Evolutionary conservation across 225 moss, liverwort and hornwort species (phyloP), one percentile per base, ranked within the genome.

Genomic region (Anthoceros angustus): DNA sequence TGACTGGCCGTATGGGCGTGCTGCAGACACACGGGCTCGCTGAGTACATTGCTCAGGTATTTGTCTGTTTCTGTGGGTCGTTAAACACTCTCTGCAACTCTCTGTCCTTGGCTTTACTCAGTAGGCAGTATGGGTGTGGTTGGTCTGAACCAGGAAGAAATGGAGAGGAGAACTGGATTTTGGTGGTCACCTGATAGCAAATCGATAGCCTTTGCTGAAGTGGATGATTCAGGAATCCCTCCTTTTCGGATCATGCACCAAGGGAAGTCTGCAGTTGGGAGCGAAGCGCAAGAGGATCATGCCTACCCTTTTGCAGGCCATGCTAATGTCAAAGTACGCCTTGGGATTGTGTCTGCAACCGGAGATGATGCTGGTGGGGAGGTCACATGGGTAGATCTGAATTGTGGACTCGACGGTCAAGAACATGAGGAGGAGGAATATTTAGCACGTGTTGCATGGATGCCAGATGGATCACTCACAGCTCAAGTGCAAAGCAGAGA

Each of bases 131-230:
- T 40, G 42, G 62, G 25, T 64, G 48, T 45, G 41, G 67, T 45
- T 77, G 76, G 61, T 82, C 74, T 73, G 85, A 70, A 77, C 66
- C 92, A 98, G 98, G 98, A 98, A 85, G 98, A 98, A 80, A 98
- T 98, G 98, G 98, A 98, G 71, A 80, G 98, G 76, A 89, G 92
- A 73, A 98, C 81, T 78, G 98, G 98, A 66, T 98, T 89, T 79
- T 98, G 98, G 98, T 98, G 98, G 98, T 98, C 98, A 39, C 79
- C 78, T 50, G 92, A 98, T 70, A 92, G 98, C 75, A 86, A 78
- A 63, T 75, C 72, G 69, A 89, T 98, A 62, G 98, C 98, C 11
- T 92, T 98, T 80, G 72, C 92, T 16, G 88, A 92, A 79, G 98
- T 92, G 74, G 92, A 98, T 72, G 86, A 89, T 62, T 78, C 98